Percentiles rank a stretch among this genome's conserved stretches.
These are phyloP conservation scores for Calonectria honghensis DNA, from an alignment of 2,329 filamentous ascomycete species.

Conservation along the genomic window DNA sequence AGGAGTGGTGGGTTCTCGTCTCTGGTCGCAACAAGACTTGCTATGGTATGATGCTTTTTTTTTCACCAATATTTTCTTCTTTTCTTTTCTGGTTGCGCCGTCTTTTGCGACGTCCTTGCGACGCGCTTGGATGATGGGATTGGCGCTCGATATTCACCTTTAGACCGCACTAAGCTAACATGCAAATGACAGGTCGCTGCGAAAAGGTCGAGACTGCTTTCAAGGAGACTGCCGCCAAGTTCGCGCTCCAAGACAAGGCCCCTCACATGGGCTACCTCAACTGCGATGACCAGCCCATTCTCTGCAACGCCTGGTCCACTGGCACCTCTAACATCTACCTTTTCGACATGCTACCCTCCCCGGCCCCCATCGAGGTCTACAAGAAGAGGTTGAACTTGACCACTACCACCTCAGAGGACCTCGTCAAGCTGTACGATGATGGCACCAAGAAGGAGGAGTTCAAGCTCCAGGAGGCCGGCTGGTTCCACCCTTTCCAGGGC, in stretches of 20 bases:
- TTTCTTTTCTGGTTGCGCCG: constrained; percentile 2
- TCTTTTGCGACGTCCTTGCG: constrained; percentile 32
- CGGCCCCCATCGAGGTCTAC: constrained; percentile 78
- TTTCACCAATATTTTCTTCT: too few species aligned
- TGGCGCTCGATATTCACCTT: constrained; percentile 10
- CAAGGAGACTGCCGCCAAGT: constrained; percentile 78
- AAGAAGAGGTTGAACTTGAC: constrained; percentile 82
- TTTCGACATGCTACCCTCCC: constrained; percentile 79
- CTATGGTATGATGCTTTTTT: constrained; percentile 69
- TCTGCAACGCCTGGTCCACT: constrained; percentile 84
- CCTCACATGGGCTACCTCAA: constrained; percentile 82
- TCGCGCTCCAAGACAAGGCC: constrained; percentile 76
- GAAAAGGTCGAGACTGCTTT: constrained; percentile 77
- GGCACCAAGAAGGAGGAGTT: constrained; percentile 68
- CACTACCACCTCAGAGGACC: constrained; percentile 77
- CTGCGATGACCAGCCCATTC: constrained; percentile 83
- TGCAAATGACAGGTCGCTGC: constrained; percentile 74
- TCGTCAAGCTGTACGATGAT: constrained; percentile 75
- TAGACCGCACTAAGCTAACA: constrained; percentile 51
- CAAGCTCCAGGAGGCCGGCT: constrained; percentile 71
- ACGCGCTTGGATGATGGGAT: constrained; percentile 20
- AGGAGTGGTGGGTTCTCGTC: constrained; percentile 85
- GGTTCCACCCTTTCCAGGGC: constrained; percentile 87
- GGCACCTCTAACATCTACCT: constrained; percentile 80
- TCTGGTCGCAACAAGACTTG: constrained; percentile 88